Percentiles rank a stretch among this genome's conserved stretches.
Evolutionary conservation across 495 filamentous ascomycete species (phyloP).

Genomic region (Cudoniella acicularis): DNA sequence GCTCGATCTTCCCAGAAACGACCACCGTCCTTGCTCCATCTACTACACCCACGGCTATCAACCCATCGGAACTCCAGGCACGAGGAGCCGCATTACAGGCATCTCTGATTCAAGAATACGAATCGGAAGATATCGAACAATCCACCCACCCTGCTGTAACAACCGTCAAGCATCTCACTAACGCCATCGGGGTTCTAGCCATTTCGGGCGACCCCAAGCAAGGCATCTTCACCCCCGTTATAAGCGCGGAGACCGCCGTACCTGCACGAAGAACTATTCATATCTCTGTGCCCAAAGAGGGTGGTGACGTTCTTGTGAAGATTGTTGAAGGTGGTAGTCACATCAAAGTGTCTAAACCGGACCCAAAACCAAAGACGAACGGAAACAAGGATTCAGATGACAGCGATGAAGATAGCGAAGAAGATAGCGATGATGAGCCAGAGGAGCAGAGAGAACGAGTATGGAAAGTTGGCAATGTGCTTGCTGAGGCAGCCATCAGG

Average conservation of each 20-base stretch:
- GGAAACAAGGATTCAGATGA: slow-evolving; percentile 46
- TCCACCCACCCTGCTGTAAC: slow-evolving; percentile 94
- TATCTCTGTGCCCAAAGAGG: slow-evolving; percentile 66
- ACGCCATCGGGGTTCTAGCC: slow-evolving; percentile 84
- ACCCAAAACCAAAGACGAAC: slow-evolving; percentile 63
- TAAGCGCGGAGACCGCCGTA: slow-evolving; percentile 82
- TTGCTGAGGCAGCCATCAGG: slow-evolving; percentile 82
- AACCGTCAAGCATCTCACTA: slow-evolving; percentile 81
- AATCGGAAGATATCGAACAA: slow-evolving; percentile 88
- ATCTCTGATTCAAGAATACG: slow-evolving; percentile 86
- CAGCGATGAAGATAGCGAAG: slow-evolving; percentile 62
- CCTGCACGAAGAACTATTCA: slow-evolving; percentile 80
- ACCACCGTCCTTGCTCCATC: slow-evolving; percentile 81
- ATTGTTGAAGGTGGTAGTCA: slow-evolving; percentile 80
- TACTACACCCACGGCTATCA: slow-evolving; percentile 72
- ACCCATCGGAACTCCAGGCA: slow-evolving; percentile 85
- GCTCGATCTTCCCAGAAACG: slow-evolving; percentile 72
- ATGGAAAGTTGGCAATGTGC: slow-evolving; percentile 81
- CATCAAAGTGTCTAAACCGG: slow-evolving; percentile 86
- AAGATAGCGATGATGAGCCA: slow-evolving; percentile 75
- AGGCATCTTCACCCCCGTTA: slow-evolving; percentile 70
- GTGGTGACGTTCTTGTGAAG: slow-evolving; percentile 82
- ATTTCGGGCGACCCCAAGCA: slow-evolving; percentile 55
- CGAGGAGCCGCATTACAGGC: slow-evolving; percentile 95
- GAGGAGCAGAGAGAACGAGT: slow-evolving; percentile 85